Evolutionary conservation across 805 yeast species (phyloP).

Genomic region (Candida golubevii): DNA sequence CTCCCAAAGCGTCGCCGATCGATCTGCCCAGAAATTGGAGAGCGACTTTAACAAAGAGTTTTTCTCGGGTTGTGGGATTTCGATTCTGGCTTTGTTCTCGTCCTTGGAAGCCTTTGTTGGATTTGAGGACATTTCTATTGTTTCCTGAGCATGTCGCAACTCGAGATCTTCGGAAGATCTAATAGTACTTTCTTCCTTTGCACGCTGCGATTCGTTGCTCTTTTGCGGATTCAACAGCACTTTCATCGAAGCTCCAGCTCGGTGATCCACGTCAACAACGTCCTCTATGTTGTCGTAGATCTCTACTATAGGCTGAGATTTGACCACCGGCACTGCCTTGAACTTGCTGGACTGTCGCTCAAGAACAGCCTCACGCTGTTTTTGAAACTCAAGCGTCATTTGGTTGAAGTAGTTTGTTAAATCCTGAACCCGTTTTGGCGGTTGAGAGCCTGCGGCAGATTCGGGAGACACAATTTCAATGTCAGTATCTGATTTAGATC

Average conservation of each 20-base stretch:
- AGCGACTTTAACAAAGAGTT: constrained; percentile 77
- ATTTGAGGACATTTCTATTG: neutral
- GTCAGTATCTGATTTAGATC: constrained; percentile 5
- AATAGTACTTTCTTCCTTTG: neutral
- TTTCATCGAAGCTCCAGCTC: neutral
- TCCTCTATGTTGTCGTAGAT: constrained; percentile 84
- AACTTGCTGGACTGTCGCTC: constrained; percentile 55
- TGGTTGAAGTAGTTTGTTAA: constrained; percentile 66
- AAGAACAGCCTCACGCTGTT: constrained; percentile 77
- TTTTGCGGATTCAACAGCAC: neutral
- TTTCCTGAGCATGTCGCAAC: neutral
- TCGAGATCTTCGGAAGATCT: neutral
- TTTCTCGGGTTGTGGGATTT: constrained; percentile 52
- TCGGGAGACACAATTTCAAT: constrained; percentile 4
- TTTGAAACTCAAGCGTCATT: constrained; percentile 81
- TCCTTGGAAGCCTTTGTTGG: constrained; percentile 1
- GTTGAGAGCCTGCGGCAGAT: neutral
- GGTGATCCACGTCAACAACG: constrained; percentile 58
- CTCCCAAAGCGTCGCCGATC: constrained; percentile 94
- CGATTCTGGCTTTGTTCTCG: constrained; percentile 14
- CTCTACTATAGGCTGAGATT: constrained; percentile 84
- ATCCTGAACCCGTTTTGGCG: constrained; percentile 47
- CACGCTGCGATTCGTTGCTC: neutral
- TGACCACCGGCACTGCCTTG: constrained; percentile 65
- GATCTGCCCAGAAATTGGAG: constrained; percentile 94